Evolutionary conservation across 495 filamentous ascomycete species (phyloP).

Genomic region (Penicillium nucicola): DNA sequence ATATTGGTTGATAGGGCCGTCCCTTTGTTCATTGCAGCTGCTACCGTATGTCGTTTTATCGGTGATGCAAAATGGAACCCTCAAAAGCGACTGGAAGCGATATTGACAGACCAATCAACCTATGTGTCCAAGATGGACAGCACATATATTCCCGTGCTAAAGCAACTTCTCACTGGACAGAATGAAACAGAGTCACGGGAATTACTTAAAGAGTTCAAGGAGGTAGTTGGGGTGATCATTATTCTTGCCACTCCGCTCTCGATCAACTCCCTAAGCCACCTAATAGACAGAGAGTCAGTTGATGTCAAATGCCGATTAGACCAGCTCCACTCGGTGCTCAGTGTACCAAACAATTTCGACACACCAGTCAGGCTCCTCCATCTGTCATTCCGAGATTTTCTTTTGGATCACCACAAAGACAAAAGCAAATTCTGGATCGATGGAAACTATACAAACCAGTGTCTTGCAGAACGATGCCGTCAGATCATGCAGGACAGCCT

Average conservation of each 20-base stretch:
- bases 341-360: conserved; percentile 13
- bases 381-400: conserved; percentile 29
- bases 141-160: conserved; percentile 25
- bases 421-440: not conserved
- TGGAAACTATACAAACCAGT: not conserved
- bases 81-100: conserved; percentile 4
- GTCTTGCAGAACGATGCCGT: not conserved
- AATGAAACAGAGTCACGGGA: no score
- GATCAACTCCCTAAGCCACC: conserved; percentile 2
- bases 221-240: conserved; percentile 23
- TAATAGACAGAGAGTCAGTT: conserved; percentile 5
- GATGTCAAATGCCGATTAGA: conserved; percentile 9
- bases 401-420: conserved; percentile 1
- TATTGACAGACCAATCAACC: conserved; percentile 13
- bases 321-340: conserved; percentile 19
- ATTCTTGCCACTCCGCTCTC: conserved; percentile 23
- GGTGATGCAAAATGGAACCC: conserved; percentile 5
- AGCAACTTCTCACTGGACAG: no score
- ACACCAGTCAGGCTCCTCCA: no score
- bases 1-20: conserved; percentile 16
- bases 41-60: no score
- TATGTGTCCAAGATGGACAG: conserved; percentile 17
- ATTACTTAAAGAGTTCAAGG: conserved; percentile 21
- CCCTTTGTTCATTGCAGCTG: conserved; percentile 34
- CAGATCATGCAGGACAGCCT: not conserved